Conservation (phyloP, 805 yeast genomes). For the Pichia ethanolica region DNA sequence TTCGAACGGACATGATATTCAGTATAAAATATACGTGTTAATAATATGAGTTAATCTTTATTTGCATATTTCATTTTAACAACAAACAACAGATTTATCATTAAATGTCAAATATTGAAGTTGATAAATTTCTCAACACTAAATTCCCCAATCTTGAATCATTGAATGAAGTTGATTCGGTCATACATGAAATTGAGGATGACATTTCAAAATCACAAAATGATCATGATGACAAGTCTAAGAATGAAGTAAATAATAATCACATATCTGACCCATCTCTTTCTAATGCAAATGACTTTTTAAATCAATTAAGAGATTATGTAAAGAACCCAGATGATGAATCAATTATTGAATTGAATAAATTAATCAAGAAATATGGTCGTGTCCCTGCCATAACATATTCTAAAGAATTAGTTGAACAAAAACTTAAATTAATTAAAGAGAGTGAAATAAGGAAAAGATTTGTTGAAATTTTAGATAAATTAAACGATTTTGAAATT, state of each 20-base stretch:
- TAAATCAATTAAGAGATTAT: background rate
- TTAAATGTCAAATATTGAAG: background rate
- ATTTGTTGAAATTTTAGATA: background rate
- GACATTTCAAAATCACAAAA: background rate
- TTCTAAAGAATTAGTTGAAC: constrained; percentile 7
- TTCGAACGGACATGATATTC: too few relatives aligned
- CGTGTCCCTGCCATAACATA: constrained; percentile 8
- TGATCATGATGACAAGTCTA: background rate
- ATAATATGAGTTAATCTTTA: too few relatives aligned
- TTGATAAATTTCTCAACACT: background rate
- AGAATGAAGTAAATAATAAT: background rate
- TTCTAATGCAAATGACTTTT: background rate
- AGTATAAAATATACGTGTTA: too few relatives aligned
- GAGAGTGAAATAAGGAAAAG: background rate
- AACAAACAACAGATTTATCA: background rate
- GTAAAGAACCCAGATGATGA: background rate
- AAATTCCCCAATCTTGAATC: background rate
- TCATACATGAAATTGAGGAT: background rate
- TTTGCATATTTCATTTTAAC: too few relatives aligned
- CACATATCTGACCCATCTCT: background rate
- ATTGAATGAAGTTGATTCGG: background rate
- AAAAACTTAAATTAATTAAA: constrained; percentile 5
- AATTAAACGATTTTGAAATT: constrained; percentile 8
- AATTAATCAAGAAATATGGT: constrained; percentile 6
- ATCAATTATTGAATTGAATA: constrained; percentile 2